phyloP scores from a whole-genome alignment of 2,329 filamentous ascomycete species.

The Arthrobotrys sinensis region DNA sequence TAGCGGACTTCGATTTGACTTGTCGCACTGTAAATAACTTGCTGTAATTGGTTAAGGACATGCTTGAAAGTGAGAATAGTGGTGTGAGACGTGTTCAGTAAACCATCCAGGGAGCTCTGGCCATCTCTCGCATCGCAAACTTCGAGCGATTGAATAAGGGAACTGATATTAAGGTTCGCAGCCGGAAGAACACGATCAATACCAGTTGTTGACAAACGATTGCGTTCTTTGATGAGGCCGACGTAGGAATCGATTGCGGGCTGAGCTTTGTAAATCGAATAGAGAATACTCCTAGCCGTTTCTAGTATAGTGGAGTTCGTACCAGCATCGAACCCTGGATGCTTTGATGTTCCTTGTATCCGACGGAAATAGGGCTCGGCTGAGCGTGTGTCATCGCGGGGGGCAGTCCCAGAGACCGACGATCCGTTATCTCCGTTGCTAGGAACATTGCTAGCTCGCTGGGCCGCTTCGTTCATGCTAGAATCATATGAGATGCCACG shows the following conservation, averaged over 20 bases:
- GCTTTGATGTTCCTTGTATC: conserved; percentile 49
- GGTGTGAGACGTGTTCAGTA: conserved; percentile 63
- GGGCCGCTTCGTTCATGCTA: conserved; percentile 57
- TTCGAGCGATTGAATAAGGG: conserved; percentile 63
- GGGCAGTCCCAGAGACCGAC: conserved; percentile 20
- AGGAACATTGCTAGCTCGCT: conserved; percentile 56
- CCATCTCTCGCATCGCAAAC: conserved; percentile 62
- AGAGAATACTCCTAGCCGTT: conserved; percentile 64
- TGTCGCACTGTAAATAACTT: conserved; percentile 58
- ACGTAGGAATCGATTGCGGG: conserved; percentile 64
- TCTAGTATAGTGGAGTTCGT: conserved; percentile 61
- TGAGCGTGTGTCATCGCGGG: conserved; percentile 34
- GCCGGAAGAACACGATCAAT: conserved; percentile 64
- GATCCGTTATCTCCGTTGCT: conserved; percentile 26
- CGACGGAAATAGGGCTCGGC: conserved; percentile 63
- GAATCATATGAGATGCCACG: conserved; percentile 59
- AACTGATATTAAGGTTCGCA: conserved; percentile 63
- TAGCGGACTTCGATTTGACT: conserved; percentile 62
- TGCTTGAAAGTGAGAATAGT: conserved; percentile 64
- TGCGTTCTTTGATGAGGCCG: conserved; percentile 62
- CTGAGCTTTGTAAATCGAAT: conserved; percentile 64
- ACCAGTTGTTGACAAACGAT: conserved; percentile 61
- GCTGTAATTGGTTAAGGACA: conserved; percentile 63
- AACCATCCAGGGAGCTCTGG: conserved; percentile 62
- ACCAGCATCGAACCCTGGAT: conserved; percentile 51